These are phyloP conservation scores for Amanita pseudoporphyria DNA, from an alignment of 768 basidiomycete genomes.

Conservation along the genomic window DNA sequence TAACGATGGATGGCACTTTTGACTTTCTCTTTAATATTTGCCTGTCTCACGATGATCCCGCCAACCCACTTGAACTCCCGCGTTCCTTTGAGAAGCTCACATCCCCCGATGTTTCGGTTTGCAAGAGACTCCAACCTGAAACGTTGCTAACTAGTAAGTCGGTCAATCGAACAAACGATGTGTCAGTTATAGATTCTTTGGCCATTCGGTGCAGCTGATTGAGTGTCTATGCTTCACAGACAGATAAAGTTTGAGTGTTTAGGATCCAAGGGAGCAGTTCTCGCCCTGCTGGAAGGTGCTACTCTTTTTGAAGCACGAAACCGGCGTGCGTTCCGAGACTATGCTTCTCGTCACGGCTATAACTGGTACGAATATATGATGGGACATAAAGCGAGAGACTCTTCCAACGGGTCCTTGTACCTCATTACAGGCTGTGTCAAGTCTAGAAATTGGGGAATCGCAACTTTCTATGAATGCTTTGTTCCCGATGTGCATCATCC, in stretches of 20 bases:
- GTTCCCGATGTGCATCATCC: too few species aligned
- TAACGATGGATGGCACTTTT: constrained; percentile 1
- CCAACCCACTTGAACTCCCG: constrained; percentile 19
- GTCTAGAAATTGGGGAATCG: constrained; percentile 11
- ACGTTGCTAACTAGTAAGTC: neutral
- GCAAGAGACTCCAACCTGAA: neutral
- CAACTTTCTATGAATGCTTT: constrained; percentile 8
- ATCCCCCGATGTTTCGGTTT: neutral
- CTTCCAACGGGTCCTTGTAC: constrained; percentile 12
- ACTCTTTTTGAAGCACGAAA: constrained; percentile 7
- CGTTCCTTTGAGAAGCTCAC: constrained; percentile 13
- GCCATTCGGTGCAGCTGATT: neutral
- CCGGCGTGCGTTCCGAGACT: constrained; percentile 1
- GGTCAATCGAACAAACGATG: neutral
- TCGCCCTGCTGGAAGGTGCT: constrained; percentile 13
- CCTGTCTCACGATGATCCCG: constrained; percentile 13
- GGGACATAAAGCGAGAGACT: constrained; percentile 1
- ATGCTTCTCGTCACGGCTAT: constrained; percentile 11
- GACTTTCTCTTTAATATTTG: constrained; percentile 20
- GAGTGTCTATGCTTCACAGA: neutral
- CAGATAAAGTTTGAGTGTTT: neutral
- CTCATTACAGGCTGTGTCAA: constrained; percentile 16
- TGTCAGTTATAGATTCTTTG: too few species aligned
- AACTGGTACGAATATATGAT: constrained; percentile 14
- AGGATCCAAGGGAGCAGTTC: constrained; percentile 9